Conservation (phyloP, 129 eudicot species). For the Cynara cardunculus region DNA sequence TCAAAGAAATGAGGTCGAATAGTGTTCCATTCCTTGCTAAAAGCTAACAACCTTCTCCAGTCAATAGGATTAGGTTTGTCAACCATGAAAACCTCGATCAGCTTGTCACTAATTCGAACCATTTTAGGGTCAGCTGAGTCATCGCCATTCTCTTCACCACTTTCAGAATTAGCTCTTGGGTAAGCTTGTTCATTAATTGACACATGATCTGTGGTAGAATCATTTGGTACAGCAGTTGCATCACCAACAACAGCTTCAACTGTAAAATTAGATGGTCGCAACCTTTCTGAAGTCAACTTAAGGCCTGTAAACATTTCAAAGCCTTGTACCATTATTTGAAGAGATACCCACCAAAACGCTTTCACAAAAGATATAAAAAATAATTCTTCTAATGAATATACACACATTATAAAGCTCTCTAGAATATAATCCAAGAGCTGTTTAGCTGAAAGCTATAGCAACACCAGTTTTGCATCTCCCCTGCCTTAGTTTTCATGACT, state of each 20-base stretch:
- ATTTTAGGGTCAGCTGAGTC: constrained; percentile 43
- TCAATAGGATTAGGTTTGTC: constrained; percentile 85
- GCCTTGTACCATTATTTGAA: background rate
- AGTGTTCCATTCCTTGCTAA: constrained; percentile 71
- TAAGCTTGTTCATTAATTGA: constrained; percentile 19
- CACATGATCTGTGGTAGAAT: constrained; percentile 18
- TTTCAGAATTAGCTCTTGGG: constrained; percentile 21
- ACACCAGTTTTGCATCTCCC: no score
- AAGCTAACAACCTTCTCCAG: constrained; percentile 83
- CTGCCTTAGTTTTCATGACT: no score
- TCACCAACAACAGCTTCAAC: constrained; percentile 37
- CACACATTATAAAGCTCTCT: background rate
- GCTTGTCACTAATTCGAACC: constrained; percentile 71
- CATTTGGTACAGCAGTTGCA: constrained; percentile 40
- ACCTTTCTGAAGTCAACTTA: constrained; percentile 29
- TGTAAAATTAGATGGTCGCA: constrained; percentile 16
- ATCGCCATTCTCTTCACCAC: constrained; percentile 18
- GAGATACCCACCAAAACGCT: background rate
- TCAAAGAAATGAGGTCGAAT: constrained; percentile 69
- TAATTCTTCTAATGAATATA: no score
- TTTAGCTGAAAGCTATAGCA: no score
- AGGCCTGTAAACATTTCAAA: constrained; percentile 36
- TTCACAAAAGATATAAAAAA: background rate
- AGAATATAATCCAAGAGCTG: background rate
- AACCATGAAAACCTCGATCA: constrained; percentile 83